Evolutionary conservation across 202 grass and related monocot species (phyloP), one percentile per base, ranked within the genome.

Genomic region (Zoysia matrella): DNA sequence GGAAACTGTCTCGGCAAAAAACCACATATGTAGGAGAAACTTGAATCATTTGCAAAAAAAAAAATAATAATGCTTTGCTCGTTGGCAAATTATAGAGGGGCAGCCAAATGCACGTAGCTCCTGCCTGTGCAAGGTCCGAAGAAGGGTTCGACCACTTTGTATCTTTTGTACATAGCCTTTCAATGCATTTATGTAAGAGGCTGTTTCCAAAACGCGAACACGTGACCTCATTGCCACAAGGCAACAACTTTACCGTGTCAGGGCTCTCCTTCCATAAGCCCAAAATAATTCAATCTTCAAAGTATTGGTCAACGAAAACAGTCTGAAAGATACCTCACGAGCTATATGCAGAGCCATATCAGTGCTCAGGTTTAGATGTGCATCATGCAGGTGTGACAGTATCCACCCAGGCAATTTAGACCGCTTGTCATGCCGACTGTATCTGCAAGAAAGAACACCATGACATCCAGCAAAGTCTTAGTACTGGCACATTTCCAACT

Each of bases 311-410:
- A 22, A 22, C 22, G 22, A 22, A 22, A 22, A 22, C 22, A 22
- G 75, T 42, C 52, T 12, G 13, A 50, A 46, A 80, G 22, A 86
- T 76, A 98, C 96, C 96, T 95, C 91, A 43, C 92, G 92, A 76
- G 96, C 96, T 79, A 95, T 93, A 86, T 95, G 96, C 80, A 98
- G 71, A 80, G 96, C 91, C 96, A 98, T 98, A 52, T 98, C 92
- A 1, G 96, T 98, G 80, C 96, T 98, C 13, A 95, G 89, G 74
- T 98, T 98, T 43, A 98, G 80, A 51, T 95, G 96, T 1, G 89
- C 96, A 49, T 98, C 96, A 13, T 88, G 96, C 75, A 98, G 84
- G 73, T 98, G 92, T 45, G 92, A 95, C 73, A 95, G 72, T 95
- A 95, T 98, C 92, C 96, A 98, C 30, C 92, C 90, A 10, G 96